Base-by-base conservation (phyloP, 176 grass and related monocot species). In the Metroxylon sagu region DNA sequence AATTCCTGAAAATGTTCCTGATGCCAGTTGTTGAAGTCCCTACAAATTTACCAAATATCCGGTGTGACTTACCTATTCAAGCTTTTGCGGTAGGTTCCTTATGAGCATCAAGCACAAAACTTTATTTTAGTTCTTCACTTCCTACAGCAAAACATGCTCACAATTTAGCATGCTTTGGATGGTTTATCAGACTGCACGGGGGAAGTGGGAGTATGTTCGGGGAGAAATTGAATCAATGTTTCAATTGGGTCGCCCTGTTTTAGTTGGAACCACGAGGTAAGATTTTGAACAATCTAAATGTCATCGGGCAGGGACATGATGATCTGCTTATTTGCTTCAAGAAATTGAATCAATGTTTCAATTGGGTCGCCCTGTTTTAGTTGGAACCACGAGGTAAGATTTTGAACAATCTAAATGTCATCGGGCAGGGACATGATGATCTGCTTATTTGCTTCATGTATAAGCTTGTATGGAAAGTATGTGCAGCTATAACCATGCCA, bases 1-100 rank as follows among this genome's bases (percentile, higher is more conserved):
- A 90, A 73, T 88, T 96, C 72, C 66, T 90, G 30, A 96, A 96
- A 81, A 96, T 96, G 91, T 96, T 96, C 79, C 86, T 85, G 68
- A 96, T 87, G 75, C 91, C 91, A 58, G 91, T 96, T 72, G 85
- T 96, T 51, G 91, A 96, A 73, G 79, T 96, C 14, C 91, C 91
- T 48, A 96, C 86, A 6, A 96, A 96, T 87, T 72, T 96, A 70
- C 78, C 83, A 31, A 96, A 96, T 82, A 90, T 96, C 58, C 80
- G 91, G 29, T 39, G 71, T 35, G 91, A 90, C 79, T 77, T 96
- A 59, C 83, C 86, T 82, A 87, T 88, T 80, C 91, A 90, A 79
- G 86, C 91, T 73, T 96, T 96, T 96, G 91, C 91, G 5, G 91
- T 90, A 87, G 60, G 17, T 64, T 76, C 68, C 31, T 43, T 18